Percentiles rank a stretch among this genome's conserved stretches.
Conservation (phyloP, 108 stramenopile genomes). For the Nitzschia sp. region DNA sequence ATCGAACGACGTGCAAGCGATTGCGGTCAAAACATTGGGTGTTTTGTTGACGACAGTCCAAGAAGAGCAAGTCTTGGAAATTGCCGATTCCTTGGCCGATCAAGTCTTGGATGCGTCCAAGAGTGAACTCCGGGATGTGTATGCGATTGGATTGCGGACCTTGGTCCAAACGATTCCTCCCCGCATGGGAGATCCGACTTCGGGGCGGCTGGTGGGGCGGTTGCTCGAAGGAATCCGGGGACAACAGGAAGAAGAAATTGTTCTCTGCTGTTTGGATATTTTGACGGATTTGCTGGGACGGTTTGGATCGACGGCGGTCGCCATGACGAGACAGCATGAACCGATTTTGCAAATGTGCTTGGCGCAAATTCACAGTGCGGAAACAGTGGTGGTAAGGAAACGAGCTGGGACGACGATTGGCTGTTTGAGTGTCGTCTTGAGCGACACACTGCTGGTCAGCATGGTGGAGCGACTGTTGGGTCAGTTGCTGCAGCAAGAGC, state of each 20-base stretch:
- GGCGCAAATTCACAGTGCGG: conserved; percentile 49
- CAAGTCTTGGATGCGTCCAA: conserved; percentile 91
- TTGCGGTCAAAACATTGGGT: conserved; percentile 96
- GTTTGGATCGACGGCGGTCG: conserved; percentile 75
- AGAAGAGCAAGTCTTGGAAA: conserved; percentile 88
- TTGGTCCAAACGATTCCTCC: conserved; percentile 90
- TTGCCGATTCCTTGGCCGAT: conserved; percentile 88
- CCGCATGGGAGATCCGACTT: conserved; percentile 81
- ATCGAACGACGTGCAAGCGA: conserved; percentile 95
- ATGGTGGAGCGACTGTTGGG: conserved; percentile 79
- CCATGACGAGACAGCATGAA: conserved; percentile 80
- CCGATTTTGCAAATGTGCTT: conserved; percentile 75
- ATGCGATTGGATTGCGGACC: conserved; percentile 97
- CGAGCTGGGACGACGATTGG: conserved; percentile 91
- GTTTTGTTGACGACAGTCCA: conserved; percentile 93
- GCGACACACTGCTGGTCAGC: conserved; percentile 72
- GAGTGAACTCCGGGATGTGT: conserved; percentile 95
- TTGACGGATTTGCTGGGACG: conserved; percentile 88
- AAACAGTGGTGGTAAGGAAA: conserved; percentile 72
- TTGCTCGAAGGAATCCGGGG: conserved; percentile 83
- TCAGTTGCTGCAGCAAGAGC: conserved; percentile 74
- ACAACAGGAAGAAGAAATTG: conserved; percentile 69
- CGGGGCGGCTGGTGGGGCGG: conserved; percentile 65
- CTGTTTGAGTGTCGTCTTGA: conserved; percentile 79
- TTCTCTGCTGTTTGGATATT: conserved; percentile 85